Conservation (phyloP, 139 green algal genomes). For the Chara braunii region DNA sequence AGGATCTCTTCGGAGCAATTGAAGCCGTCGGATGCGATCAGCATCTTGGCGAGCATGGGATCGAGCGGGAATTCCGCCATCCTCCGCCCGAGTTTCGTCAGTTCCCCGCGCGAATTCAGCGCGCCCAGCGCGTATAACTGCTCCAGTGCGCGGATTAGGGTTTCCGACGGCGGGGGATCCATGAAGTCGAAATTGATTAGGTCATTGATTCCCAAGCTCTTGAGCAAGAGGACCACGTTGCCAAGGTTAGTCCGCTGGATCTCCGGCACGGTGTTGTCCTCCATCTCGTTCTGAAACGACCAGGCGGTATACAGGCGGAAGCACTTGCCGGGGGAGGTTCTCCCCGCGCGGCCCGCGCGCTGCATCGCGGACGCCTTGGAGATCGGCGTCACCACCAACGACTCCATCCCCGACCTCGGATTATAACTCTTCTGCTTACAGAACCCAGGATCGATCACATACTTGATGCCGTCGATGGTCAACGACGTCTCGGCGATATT, state of each 20-base stretch:
- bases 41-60: conserved; percentile 88
- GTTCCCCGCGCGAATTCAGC: conserved; percentile 73
- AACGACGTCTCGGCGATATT: conserved; percentile 97
- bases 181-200: conserved; percentile 97
- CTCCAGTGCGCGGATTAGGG: conserved; percentile 87
- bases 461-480: conserved; percentile 95
- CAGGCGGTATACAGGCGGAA: conserved; percentile 94
- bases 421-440: conserved; percentile 97
- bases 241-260: conserved; percentile 96
- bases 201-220: conserved; percentile 82
- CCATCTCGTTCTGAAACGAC: conserved; percentile 87
- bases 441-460: conserved; percentile 94
- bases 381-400: conserved; percentile 86
- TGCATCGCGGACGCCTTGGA: conserved; percentile 80
- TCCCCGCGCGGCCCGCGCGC: conserved; percentile 49
- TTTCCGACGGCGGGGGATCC: conserved; percentile 57
- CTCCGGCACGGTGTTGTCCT: conserved; percentile 93
- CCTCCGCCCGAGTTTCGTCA: conserved; percentile 57
- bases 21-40: conserved; percentile 66
- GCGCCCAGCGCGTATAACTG: conserved; percentile 92
- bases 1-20: conserved; percentile 60
- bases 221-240: conserved; percentile 96
- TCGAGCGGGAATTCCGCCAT: conserved; percentile 98
- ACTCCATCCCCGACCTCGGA: conserved; percentile 89
- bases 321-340: conserved; percentile 77